Percentiles rank a stretch among this genome's conserved stretches.
Conservation (phyloP, 495 filamentous ascomycete genomes). For the Penicillium parvum region DNA sequence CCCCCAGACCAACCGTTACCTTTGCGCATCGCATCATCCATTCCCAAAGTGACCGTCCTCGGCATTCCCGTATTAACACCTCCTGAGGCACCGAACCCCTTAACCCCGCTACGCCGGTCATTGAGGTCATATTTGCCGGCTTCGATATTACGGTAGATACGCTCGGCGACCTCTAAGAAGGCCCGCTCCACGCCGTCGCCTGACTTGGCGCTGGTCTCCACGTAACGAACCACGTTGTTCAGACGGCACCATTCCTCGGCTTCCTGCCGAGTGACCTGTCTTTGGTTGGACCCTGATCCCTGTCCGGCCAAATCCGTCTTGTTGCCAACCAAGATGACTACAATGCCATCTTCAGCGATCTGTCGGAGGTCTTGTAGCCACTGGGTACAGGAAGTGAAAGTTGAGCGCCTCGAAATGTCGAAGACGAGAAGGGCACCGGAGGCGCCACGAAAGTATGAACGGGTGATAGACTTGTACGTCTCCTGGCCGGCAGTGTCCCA, state of each 20-base stretch:
- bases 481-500: slow-evolving; percentile 99
- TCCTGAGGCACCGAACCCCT: slow-evolving; percentile 60
- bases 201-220: slow-evolving; percentile 93
- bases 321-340: slow-evolving; percentile 92
- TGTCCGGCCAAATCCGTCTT: slow-evolving; percentile 73
- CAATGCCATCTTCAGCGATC: slow-evolving; percentile 90
- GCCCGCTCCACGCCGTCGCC: slow-evolving; percentile 90
- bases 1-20: slow-evolving; percentile 40
- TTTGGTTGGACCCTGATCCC: slow-evolving; percentile 52
- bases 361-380: slow-evolving; percentile 91
- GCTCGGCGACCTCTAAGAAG: slow-evolving; percentile 86
- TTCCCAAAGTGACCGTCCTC: slow-evolving; percentile 53
- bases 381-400: slow-evolving; percentile 76
- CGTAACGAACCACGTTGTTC: slow-evolving; percentile 82
- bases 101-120: slow-evolving; percentile 90
- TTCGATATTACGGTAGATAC: slow-evolving; percentile 94
- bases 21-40: slow-evolving; percentile 52
- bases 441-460: slow-evolving; percentile 91
- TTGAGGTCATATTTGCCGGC: slow-evolving; percentile 90
- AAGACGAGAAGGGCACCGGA: slow-evolving; percentile 91
- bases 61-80: slow-evolving; percentile 33
- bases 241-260: slow-evolving; percentile 80
- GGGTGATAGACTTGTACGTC: slow-evolving; percentile 91
- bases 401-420: slow-evolving; percentile 82
- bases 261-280: slow-evolving; percentile 72